A percentile compares a stretch with the other conserved stretches of the same genome.
phyloP scores from a whole-genome alignment of 306 rosid genomes.

The Medicago lupulina region DNA sequence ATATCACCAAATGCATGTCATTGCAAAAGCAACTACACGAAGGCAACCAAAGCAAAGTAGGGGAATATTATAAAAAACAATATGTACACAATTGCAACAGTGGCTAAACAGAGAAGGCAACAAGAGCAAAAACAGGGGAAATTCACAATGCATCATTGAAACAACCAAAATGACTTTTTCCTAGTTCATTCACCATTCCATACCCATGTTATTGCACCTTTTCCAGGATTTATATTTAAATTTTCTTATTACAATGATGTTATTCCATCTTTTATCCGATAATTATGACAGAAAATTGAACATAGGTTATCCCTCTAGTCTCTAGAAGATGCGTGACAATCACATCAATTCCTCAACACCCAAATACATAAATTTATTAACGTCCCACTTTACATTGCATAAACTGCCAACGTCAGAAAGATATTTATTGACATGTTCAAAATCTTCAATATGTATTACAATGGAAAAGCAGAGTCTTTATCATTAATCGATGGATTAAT shows the following conservation, averaged over 20 bases:
- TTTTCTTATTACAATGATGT: background rate
- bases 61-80: background rate
- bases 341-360: background rate
- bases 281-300: constrained; percentile 12
- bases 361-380: background rate
- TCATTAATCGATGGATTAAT: constrained; percentile 5
- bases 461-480: background rate
- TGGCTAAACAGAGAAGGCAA: background rate
- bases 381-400: background rate
- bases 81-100: background rate
- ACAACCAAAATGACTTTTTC: background rate
- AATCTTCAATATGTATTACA: constrained; percentile 2
- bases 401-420: background rate
- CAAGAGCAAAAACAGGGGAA: background rate
- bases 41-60: background rate
- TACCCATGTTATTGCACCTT: background rate
- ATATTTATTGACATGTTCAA: background rate
- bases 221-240: background rate
- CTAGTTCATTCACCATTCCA: constrained; percentile 12
- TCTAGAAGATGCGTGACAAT: background rate
- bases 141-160: constrained; percentile 5
- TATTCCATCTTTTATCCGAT: background rate
- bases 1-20: background rate
- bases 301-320: background rate
- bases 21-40: background rate